Conservation (phyloP, 2,329 filamentous ascomycete genomes). For the Fusarium circinatum region DNA sequence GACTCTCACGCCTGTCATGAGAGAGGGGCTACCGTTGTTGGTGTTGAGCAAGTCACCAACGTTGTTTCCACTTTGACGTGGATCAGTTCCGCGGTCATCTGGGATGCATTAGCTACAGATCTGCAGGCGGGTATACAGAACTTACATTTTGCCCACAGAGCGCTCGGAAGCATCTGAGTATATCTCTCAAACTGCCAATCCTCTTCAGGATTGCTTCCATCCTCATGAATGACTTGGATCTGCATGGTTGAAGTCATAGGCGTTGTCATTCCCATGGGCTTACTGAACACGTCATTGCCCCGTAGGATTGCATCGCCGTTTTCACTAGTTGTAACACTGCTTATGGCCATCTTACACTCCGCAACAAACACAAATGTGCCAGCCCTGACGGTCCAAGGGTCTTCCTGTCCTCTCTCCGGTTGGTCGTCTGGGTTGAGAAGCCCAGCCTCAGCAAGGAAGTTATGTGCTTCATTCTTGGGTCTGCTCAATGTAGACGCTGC, state of each 20-base stretch:
- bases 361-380: background rate
- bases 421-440: background rate
- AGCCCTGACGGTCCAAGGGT: slow-evolving; percentile 1
- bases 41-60: background rate
- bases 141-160: background rate
- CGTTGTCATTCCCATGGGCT: background rate
- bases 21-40: background rate
- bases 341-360: slow-evolving; percentile 11
- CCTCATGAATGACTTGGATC: background rate
- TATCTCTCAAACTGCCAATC: slow-evolving; percentile 11
- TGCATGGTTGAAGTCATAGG: background rate
- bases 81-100: background rate
- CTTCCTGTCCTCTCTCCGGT: background rate
- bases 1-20: slow-evolving; percentile 7
- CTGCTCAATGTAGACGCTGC: background rate
- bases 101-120: accelerated
- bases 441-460: slow-evolving; percentile 1
- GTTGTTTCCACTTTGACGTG: slow-evolving; percentile 1
- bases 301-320: background rate
- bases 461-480: slow-evolving; percentile 1
- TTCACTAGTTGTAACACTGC: background rate
- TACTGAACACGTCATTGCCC: background rate
- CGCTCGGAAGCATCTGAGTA: background rate
- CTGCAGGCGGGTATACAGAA: no score
- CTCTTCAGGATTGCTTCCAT: background rate